Base-by-base conservation (phyloP, 768 basidiomycete genomes). In the Galerina marginata region DNA sequence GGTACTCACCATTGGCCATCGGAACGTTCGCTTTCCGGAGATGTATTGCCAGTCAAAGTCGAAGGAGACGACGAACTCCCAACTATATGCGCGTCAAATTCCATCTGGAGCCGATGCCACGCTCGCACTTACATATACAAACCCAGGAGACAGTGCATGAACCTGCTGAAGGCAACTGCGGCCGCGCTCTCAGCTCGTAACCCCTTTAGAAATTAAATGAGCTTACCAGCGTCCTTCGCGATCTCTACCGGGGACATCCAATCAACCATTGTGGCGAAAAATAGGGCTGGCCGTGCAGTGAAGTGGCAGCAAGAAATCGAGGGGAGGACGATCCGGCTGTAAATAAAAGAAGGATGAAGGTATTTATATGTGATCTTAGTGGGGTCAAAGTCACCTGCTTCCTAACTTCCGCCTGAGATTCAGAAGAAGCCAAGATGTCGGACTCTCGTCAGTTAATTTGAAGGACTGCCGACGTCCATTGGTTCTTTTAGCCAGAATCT, bases 11-110 rank as follows among this genome's bases (percentile, higher is more conserved):
- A 90, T 73, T 52, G 89, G 88, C 89, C 89, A 90, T 46, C 75
- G 80, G 71, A 89, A 89, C 48, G 65, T 76, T 65, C 81, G 84
- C 72, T 81, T 81, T 44, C 87, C 78, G 11, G 80, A 74, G 63
- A 90, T 65, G 62, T 82, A 84, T 59, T 84, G 76, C 85, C 84
- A 88, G 71, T 90, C 89, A 65, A 89, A 90, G 58, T 79, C 67
- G 57, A 89, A 70, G 23, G 87, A 86, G 9, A 81, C 83, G 62
- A 82, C 78, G 75, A 85, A 87, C 70, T 90, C 88, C 88, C 88
- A 90, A 49, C 87, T 89, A 63, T 58, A 50, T 29, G 44, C 58
- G 33, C 23, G 42, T 56, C 54, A 60, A 63, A 59, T 47, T 26
- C 43, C 61, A 61, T 55, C 51, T 63, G 46, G 20, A 38, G 36